Evolutionary conservation across 2,329 filamentous ascomycete species (phyloP), one percentile per base, ranked within the genome.

Genomic region (Ascosphaera apis): DNA sequence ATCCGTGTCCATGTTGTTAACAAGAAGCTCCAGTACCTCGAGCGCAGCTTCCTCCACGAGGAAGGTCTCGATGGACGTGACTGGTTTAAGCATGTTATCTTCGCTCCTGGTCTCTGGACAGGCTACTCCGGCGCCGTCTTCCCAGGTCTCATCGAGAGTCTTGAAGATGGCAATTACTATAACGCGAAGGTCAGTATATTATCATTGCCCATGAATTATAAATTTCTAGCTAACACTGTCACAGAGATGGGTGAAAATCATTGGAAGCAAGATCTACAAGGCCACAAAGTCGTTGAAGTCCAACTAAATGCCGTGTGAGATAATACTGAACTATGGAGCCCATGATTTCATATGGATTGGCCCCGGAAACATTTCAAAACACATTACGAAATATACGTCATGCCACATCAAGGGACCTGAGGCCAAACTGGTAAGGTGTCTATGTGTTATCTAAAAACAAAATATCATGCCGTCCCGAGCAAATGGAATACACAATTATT

Each of bases 71-170:
- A 92, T 51, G 71, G 72, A 1, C 63, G 86, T 40, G 61, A 62
- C 16, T 93, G 83, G 83, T 95, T 86, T 61, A 93, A 93, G 60
- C 86, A 93, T 48, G 76, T 92, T 2, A 77, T 93, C 1, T 93
- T 91, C 55, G 84, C 84, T 1, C 84, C 84, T 0, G 84, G 84
- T 0, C 53, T 86, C 34, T 91, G 83, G 82, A 92, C 82, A 0
- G 84, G 84, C 0, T 93, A 93, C 53, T 63, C 82, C 0, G 84
- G 83, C 2, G 71, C 66, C 3, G 72, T 70, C 6, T 76, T 69
- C 45, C 71, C 72, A 1, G 69, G 70, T 1, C 52, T 76, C n/a
- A 65, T 72, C 3, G 71, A 76, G 50, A 66, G 63, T 36, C 56
- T 76, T 33, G 66, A 72, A 18, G 62, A 58, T 32, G 51, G 53